A percentile compares a stretch with the other conserved stretches of the same genome.
phyloP scores from a whole-genome alignment of 768 basidiomycete genomes.

The Tephrocybe sp. region DNA sequence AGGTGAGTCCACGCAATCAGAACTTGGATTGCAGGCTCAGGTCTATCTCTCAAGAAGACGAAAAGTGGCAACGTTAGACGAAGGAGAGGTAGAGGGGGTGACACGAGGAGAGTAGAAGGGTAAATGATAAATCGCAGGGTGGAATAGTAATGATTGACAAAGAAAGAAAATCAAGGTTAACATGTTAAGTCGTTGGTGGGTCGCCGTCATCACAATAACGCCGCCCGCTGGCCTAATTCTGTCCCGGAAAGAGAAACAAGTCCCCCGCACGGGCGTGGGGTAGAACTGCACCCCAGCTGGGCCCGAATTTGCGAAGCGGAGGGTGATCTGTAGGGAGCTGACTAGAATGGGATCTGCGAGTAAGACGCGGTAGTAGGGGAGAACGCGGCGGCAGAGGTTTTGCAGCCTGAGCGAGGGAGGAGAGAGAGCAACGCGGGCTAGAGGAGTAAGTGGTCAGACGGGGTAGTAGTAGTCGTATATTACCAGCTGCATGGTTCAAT shows the following conservation, averaged over 20 bases:
- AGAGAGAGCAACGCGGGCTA: constrained; percentile 26
- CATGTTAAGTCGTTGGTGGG: not conserved
- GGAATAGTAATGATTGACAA: not conserved
- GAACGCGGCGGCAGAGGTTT: constrained; percentile 75
- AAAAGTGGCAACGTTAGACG: not conserved
- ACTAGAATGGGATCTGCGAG: constrained; percentile 45
- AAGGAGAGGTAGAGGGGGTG: not conserved
- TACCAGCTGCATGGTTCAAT: too few relatives aligned
- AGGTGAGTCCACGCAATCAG: too few relatives aligned
- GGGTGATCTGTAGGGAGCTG: constrained; percentile 56
- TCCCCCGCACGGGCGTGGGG: constrained; percentile 28
- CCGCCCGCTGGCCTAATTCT: constrained; percentile 21
- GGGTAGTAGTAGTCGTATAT: too few relatives aligned
- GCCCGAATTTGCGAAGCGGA: constrained; percentile 84
- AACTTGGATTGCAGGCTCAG: too few relatives aligned
- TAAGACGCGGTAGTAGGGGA: constrained; percentile 65
- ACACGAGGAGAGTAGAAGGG: not conserved
- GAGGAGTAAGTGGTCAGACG: too few relatives aligned
- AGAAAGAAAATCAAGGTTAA: not conserved
- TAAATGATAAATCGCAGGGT: not conserved
- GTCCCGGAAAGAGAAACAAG: constrained; percentile 21
- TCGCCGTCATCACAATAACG: constrained; percentile 11
- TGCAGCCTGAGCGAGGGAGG: constrained; percentile 45
- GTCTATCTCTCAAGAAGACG: too few relatives aligned
- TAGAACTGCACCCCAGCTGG: constrained; percentile 81